Evolutionary conservation across 345 rosid genomes (phyloP).

Genomic region (Populus ilicifolia): DNA sequence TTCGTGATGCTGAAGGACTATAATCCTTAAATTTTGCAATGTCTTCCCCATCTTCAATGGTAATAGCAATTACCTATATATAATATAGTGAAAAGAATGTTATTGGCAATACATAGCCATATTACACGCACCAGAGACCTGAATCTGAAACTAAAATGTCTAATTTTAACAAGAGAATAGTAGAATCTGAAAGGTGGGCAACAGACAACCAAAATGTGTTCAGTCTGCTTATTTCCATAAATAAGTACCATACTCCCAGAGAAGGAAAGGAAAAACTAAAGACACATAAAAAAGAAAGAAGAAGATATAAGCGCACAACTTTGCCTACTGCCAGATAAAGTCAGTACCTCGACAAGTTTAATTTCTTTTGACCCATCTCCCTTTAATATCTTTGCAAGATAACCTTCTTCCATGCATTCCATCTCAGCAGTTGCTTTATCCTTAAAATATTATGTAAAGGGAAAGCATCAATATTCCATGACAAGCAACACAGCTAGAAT

Average conservation of each 20-base stretch:
- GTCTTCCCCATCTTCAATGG: slow-evolving; percentile 89
- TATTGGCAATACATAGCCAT: neutral
- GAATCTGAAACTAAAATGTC: neutral
- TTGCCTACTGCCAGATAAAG: neutral
- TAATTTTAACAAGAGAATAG: neutral
- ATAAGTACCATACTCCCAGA: neutral
- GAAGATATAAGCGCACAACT: neutral
- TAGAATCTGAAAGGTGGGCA: neutral
- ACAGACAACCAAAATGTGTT: neutral
- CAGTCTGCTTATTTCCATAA: neutral
- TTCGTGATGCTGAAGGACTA: slow-evolving; percentile 52
- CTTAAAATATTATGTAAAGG: slow-evolving; percentile 32
- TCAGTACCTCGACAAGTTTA: slow-evolving; percentile 87
- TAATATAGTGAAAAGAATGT: slow-evolving; percentile 4
- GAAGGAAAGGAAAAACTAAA: neutral
- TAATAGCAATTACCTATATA: slow-evolving; percentile 69
- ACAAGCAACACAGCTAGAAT: slow-evolving; percentile 5
- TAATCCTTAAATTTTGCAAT: slow-evolving; percentile 82
- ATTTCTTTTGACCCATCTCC: slow-evolving; percentile 89
- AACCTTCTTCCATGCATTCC: slow-evolving; percentile 99
- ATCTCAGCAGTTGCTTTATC: slow-evolving; percentile 97
- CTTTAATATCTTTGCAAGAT: slow-evolving; percentile 82
- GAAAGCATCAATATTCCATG: slow-evolving; percentile 6
- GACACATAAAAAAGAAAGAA: neutral
- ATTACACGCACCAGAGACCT: neutral